These are phyloP conservation scores for Lactuca saligna DNA, from an alignment of 129 eudicot species.

Conservation along the genomic window DNA sequence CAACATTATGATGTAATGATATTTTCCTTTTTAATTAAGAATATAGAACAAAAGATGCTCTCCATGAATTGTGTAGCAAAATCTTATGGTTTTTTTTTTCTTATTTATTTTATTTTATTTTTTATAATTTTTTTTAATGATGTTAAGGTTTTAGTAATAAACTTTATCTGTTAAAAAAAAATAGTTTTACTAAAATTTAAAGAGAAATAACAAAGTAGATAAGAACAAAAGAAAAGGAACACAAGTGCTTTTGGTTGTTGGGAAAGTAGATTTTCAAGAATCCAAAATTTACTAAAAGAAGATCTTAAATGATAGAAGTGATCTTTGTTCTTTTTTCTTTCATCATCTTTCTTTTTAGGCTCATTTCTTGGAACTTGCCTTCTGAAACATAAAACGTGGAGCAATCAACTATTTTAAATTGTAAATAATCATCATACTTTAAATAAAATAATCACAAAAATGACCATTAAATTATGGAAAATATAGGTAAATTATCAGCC, in stretches of 20 bases:
- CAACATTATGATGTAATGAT: neutral
- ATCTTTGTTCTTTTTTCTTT: constrained; percentile 10
- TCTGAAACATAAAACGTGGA: neutral
- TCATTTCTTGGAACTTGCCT: constrained; percentile 30
- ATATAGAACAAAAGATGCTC: neutral
- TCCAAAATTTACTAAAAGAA: constrained; percentile 2
- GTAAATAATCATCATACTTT: constrained; percentile 6
- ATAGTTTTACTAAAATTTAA: neutral
- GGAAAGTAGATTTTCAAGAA: constrained; percentile 24
- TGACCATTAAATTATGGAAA: too few relatives aligned
- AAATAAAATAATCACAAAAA: neutral
- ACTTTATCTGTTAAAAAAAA: too few relatives aligned
- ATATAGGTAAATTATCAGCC: too few relatives aligned
- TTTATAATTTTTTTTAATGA: too few relatives aligned
- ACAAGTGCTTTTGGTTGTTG: constrained; percentile 20
- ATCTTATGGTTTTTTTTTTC: too few relatives aligned
- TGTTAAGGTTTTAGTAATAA: neutral
- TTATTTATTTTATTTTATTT: neutral
- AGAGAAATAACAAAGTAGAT: neutral
- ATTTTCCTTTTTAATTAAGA: neutral
- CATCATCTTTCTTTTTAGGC: neutral
- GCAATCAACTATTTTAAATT: neutral
- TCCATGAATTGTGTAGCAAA: neutral
- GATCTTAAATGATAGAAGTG: constrained; percentile 12
- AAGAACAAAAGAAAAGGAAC: constrained; percentile 5